Conservation (phyloP, 306 rosid species). For the Pyrus communis region DNA sequence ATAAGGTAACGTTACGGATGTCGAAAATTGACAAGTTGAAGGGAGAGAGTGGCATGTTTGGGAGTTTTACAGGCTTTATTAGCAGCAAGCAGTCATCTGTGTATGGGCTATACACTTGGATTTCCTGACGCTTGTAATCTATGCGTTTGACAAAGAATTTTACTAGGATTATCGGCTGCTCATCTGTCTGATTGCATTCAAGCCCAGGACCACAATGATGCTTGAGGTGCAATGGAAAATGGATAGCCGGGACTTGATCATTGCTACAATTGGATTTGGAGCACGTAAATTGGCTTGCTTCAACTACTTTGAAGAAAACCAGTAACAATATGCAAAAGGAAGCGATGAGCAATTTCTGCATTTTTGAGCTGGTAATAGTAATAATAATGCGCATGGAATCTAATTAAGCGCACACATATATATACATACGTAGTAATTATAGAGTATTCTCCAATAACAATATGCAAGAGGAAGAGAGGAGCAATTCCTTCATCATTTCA, state of each 20-base stretch:
- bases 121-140: conserved; percentile 20
- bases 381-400: neutral
- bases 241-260: too few relatives aligned
- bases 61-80: neutral
- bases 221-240: neutral
- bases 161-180: neutral
- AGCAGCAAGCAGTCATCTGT: conserved; percentile 3
- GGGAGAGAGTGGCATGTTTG: conserved; percentile 3
- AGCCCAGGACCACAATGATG: conserved; percentile 18
- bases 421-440: too few relatives aligned
- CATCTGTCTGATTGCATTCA: conserved; percentile 10
- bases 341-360: neutral
- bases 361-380: neutral
- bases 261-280: too few relatives aligned
- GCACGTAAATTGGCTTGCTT: too few relatives aligned
- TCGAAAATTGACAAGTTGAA: neutral
- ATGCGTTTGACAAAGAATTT: conserved; percentile 18
- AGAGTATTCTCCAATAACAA: too few relatives aligned
- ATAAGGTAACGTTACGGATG: neutral
- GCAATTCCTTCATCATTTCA: too few relatives aligned
- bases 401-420: too few relatives aligned
- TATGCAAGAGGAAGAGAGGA: too few relatives aligned
- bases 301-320: too few relatives aligned
- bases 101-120: conserved; percentile 4
- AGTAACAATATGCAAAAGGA: too few relatives aligned